Evolutionary conservation across 768 basidiomycete genomes (phyloP).

Genomic region (Plicaturopsis crispa): DNA sequence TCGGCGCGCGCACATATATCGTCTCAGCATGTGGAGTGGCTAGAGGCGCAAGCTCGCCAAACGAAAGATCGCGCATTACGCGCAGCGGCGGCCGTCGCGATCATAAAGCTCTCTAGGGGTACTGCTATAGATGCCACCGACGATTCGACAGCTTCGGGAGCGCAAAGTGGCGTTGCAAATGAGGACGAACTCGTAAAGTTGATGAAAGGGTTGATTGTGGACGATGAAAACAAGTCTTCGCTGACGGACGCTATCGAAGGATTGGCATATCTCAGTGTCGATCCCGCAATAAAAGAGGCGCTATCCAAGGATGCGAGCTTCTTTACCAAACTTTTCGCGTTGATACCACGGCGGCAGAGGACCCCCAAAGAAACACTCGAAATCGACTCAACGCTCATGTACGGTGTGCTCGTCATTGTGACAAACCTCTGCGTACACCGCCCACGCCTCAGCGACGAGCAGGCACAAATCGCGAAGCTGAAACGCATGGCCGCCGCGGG

Average conservation of each 20-base stretch:
- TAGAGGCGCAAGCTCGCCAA: conserved; percentile 49
- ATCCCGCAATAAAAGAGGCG: conserved; percentile 53
- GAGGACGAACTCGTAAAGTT: conserved; percentile 41
- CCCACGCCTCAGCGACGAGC: conserved; percentile 69
- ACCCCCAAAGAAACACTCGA: conserved; percentile 15
- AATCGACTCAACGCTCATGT: conserved; percentile 50
- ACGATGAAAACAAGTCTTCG: conserved; percentile 30
- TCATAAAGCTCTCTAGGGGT: conserved; percentile 72
- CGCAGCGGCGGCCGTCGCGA: conserved; percentile 61
- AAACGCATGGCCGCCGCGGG: conserved; percentile 59
- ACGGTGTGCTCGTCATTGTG: conserved; percentile 72
- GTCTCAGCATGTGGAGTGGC: conserved; percentile 54
- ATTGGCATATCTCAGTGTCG: conserved; percentile 72
- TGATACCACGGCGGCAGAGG: conserved; percentile 45
- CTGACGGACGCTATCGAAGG: conserved; percentile 72
- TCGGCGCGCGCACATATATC: conserved; percentile 56
- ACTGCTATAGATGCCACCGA: conserved; percentile 37
- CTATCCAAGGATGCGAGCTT: conserved; percentile 49
- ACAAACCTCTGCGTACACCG: conserved; percentile 68
- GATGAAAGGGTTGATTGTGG: conserved; percentile 51
- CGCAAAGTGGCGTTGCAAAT: conserved; percentile 10
- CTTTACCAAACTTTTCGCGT: conserved; percentile 47
- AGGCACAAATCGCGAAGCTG: conserved; percentile 75
- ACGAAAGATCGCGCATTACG: conserved; percentile 38
- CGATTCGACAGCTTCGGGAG: conserved; percentile 6